These are phyloP conservation scores for Heritiera littoralis DNA, from an alignment of 345 rosid species.

Conservation along the genomic window DNA sequence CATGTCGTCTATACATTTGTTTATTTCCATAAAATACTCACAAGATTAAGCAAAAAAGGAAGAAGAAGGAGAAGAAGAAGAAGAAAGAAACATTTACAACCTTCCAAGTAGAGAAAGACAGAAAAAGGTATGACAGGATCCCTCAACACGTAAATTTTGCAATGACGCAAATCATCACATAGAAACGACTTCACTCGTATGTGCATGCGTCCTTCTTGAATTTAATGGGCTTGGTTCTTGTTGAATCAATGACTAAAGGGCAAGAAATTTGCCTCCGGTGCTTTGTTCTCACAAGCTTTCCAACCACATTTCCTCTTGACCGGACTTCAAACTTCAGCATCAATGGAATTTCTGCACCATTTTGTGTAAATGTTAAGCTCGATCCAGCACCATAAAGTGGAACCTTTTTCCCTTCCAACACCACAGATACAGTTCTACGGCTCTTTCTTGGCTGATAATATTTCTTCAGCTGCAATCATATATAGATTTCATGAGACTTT, in stretches of 20 bases:
- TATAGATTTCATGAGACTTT: background rate
- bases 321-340: conserved; percentile 53
- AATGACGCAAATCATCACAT: background rate
- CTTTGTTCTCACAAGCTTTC: conserved; percentile 68
- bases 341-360: conserved; percentile 50
- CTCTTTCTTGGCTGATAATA: conserved; percentile 78
- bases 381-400: conserved; percentile 82
- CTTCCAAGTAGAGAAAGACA: too few species aligned
- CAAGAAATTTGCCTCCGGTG: conserved; percentile 58
- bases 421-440: conserved; percentile 47
- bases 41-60: too few species aligned
- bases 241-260: conserved; percentile 59
- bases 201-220: conserved; percentile 55
- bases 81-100: too few species aligned
- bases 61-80: too few species aligned
- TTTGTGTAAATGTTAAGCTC: conserved; percentile 44
- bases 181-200: conserved; percentile 22
- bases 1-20: too few species aligned
- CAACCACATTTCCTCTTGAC: conserved; percentile 75
- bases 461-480: conserved; percentile 61
- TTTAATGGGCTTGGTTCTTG: conserved; percentile 50
- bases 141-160: background rate
- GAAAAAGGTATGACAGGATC: background rate
- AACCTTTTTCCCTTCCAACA: conserved; percentile 64
- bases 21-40: too few species aligned